A percentile compares a stretch with the other conserved stretches of the same genome.
These are phyloP conservation scores for Russula vinacea DNA, from an alignment of 768 basidiomycete genomes.

Conservation along the genomic window DNA sequence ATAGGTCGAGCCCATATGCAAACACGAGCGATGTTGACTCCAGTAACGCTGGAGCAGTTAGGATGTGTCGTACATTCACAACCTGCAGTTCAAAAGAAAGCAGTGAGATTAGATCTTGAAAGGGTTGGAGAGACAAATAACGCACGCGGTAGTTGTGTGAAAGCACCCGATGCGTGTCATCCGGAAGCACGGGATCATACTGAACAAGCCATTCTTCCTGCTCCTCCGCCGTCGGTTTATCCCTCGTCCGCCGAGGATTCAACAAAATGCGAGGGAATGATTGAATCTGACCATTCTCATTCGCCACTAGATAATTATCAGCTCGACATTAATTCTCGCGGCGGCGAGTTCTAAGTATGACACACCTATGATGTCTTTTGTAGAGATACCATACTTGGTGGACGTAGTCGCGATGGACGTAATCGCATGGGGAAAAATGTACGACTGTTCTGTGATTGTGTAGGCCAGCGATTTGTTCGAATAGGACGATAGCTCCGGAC, in stretches of 20 bases:
- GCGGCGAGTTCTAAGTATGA: constrained; percentile 31
- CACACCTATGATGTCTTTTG: constrained; percentile 82
- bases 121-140: constrained; percentile 5
- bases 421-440: constrained; percentile 64
- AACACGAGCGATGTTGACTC: constrained; percentile 92
- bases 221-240: constrained; percentile 73
- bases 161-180: constrained; percentile 59
- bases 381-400: constrained; percentile 85
- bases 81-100: constrained; percentile 47
- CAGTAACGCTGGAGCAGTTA: constrained; percentile 78
- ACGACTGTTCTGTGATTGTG: constrained; percentile 64
- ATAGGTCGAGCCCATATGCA: constrained; percentile 84
- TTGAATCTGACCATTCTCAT: constrained; percentile 66
- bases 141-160: constrained; percentile 56
- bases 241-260: constrained; percentile 79
- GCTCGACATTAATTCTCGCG: background rate
- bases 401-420: constrained; percentile 69
- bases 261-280: constrained; percentile 69
- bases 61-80: constrained; percentile 60
- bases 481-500: constrained; percentile 54
- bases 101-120: background rate
- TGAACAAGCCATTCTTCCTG: constrained; percentile 81
- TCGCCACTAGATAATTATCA: constrained; percentile 59
- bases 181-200: constrained; percentile 75
- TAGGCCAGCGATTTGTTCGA: constrained; percentile 53